Evolutionary conservation across 306 rosid species (phyloP).

Genomic region (Cyamopsis tetragonoloba): DNA sequence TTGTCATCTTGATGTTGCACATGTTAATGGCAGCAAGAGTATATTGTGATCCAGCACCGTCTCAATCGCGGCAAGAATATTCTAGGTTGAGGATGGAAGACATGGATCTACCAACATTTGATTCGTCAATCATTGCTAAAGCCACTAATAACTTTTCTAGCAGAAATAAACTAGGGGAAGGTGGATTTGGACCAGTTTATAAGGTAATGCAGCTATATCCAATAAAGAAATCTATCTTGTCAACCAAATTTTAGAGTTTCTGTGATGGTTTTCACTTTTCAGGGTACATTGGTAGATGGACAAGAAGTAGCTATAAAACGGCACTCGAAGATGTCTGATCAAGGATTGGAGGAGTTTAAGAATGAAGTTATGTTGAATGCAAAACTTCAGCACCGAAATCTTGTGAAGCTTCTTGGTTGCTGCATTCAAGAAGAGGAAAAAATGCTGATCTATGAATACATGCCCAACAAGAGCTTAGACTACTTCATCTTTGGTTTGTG

Average conservation of each 20-base stretch:
- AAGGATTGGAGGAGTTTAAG: slow-evolving; percentile 20
- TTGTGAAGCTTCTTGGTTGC: slow-evolving; percentile 24
- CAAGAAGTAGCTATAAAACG: slow-evolving; percentile 28
- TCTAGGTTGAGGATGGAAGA: slow-evolving; percentile 6
- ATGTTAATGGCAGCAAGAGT: slow-evolving; percentile 5
- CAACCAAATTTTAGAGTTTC: too few species aligned
- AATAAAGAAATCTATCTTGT: too few species aligned
- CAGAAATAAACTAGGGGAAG: slow-evolving; percentile 39
- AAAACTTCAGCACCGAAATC: slow-evolving; percentile 25
- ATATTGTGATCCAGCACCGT: not conserved
- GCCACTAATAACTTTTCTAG: slow-evolving; percentile 41
- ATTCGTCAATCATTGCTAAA: slow-evolving; percentile 26
- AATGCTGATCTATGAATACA: slow-evolving; percentile 20
- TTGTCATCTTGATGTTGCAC: not conserved
- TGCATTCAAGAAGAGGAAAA: slow-evolving; percentile 12
- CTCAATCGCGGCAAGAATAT: slow-evolving; percentile 5
- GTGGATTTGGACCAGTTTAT: slow-evolving; percentile 53
- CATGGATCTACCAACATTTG: slow-evolving; percentile 36
- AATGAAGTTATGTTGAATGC: slow-evolving; percentile 14
- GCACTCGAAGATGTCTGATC: slow-evolving; percentile 11
- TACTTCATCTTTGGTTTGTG: slow-evolving; percentile 18
- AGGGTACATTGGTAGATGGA: slow-evolving; percentile 19
- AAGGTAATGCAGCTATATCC: slow-evolving; percentile 27
- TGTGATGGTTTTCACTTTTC: not conserved
- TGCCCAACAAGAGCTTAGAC: slow-evolving; percentile 15